Evolutionary conservation across 139 green algal species (phyloP).

Genomic region (Closterium sp.): DNA sequence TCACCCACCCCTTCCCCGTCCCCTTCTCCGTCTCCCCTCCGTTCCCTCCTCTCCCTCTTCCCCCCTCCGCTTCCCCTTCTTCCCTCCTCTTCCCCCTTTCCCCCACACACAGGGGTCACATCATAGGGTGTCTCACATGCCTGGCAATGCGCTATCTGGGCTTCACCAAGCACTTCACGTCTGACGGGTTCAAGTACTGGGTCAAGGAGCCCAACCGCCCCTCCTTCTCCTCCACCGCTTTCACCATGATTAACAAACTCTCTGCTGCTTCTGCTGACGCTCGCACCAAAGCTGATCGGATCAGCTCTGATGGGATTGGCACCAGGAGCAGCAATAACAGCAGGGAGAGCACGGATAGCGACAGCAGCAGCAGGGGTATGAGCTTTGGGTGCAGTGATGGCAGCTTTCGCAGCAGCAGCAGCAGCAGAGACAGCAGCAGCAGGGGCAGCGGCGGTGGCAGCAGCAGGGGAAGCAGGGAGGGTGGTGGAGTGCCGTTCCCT

Average conservation of each 20-base stretch:
- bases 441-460: neutral
- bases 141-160: neutral
- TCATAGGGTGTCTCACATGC: neutral
- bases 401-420: neutral
- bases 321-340: neutral
- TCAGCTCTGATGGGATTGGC: neutral
- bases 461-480: neutral
- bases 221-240: neutral
- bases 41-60: no score
- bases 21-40: no score
- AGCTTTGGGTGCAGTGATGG: neutral
- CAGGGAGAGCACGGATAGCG: neutral
- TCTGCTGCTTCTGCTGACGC: neutral
- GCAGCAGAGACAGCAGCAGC: neutral
- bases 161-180: slow-evolving; percentile 11
- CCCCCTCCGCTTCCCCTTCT: no score
- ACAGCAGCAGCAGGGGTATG: neutral
- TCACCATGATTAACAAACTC: neutral
- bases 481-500: neutral
- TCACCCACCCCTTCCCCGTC: no score
- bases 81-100: no score
- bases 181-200: slow-evolving; percentile 7
- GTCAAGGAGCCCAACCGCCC: neutral
- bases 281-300: neutral
- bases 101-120: neutral